Conservation (phyloP, 2,329 filamentous ascomycete species). For the Microdochium bolleyi region DNA sequence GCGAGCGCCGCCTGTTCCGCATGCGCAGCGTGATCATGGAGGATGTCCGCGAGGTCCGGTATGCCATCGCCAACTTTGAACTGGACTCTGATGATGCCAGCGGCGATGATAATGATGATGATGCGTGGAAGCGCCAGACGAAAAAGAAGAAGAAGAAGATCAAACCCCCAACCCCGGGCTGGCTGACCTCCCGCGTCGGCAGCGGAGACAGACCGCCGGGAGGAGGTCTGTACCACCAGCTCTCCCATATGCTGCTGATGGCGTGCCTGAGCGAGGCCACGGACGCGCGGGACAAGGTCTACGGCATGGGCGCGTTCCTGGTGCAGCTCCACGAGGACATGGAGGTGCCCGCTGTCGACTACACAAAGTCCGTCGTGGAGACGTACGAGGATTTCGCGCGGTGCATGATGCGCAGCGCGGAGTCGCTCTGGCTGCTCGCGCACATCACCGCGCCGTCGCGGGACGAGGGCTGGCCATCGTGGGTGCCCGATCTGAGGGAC, state of each 20-base stretch:
- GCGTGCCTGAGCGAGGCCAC: background rate
- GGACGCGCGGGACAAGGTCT: background rate
- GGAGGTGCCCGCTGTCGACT: background rate
- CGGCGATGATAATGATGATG: background rate
- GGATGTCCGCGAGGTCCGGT: background rate
- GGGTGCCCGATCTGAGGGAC: slow-evolving; percentile 5
- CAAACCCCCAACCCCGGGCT: background rate
- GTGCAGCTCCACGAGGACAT: background rate
- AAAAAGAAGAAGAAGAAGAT: background rate
- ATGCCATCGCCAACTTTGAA: background rate
- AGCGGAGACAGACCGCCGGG: background rate
- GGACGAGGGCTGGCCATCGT: slow-evolving; percentile 4
- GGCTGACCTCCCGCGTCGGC: background rate
- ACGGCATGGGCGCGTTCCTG: background rate
- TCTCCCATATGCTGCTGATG: background rate
- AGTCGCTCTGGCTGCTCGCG: background rate
- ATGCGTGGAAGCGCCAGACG: background rate
- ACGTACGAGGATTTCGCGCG: background rate
- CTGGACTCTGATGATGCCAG: background rate
- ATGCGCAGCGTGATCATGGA: background rate
- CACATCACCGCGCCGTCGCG: slow-evolving; percentile 2
- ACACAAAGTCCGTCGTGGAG: background rate
- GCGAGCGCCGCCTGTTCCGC: background rate
- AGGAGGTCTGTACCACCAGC: background rate
- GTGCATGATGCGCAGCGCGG: background rate